These are phyloP conservation scores for Naegleria lovaniensis DNA, from an alignment of 208 protist species.

Conservation along the genomic window DNA sequence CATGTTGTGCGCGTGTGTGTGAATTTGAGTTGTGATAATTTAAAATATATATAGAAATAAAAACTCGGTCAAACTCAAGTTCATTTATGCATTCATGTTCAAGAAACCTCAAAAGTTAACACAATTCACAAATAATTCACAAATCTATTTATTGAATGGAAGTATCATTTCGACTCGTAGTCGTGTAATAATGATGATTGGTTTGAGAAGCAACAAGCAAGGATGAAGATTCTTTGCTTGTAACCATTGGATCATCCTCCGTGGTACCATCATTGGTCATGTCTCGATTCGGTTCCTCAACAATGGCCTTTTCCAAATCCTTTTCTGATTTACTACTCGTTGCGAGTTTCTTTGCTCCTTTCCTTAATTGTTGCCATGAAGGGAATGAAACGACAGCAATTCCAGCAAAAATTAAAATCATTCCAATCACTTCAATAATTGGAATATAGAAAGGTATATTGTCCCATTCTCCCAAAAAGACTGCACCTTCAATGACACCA, in stretches of 20 bases:
- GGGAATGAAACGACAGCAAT: slow-evolving; percentile 19
- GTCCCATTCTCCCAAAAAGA: slow-evolving; percentile 26
- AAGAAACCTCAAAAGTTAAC: too few relatives aligned
- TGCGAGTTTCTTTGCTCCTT: neutral
- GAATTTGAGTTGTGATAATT: too few relatives aligned
- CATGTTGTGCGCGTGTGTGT: too few relatives aligned
- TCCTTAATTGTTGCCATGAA: neutral
- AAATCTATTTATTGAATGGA: neutral
- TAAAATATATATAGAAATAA: too few relatives aligned
- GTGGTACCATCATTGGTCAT: neutral
- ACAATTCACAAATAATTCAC: too few relatives aligned
- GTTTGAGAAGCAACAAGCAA: neutral
- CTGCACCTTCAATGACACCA: slow-evolving; percentile 25
- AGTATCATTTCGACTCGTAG: neutral
- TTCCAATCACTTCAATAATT: slow-evolving; percentile 19
- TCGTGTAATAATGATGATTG: neutral
- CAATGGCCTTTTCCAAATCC: neutral
- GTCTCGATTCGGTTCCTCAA: neutral
- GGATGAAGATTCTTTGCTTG: neutral
- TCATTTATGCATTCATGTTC: too few relatives aligned
- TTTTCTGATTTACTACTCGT: neutral
- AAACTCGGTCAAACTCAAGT: too few relatives aligned
- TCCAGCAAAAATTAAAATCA: neutral
- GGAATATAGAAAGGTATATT: neutral
- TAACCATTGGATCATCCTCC: neutral